Base-by-base conservation (phyloP, 345 rosid genomes). In the Eucalyptus paniculata region DNA sequence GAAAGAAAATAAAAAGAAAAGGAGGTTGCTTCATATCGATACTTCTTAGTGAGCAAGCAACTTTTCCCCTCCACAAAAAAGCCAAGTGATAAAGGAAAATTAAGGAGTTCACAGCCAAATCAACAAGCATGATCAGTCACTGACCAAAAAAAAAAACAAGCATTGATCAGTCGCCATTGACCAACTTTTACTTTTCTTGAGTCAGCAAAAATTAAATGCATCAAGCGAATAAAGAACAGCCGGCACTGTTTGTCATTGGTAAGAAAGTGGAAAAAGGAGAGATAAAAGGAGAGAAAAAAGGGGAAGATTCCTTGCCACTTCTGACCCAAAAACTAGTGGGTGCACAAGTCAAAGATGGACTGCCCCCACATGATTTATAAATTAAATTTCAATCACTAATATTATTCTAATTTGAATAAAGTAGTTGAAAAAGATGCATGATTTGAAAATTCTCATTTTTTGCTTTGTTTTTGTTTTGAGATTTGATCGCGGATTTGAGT, bases 401-500 rank as follows among this genome's bases (percentile, higher is more conserved):
- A 23, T 11, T 37, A 21, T 21, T 21, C 28, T 40, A 11, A 37
- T 21, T 77, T 11, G 14, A 34, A 69, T 12, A 56, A 56, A 56
- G 62, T 24, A 24, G 62, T 56, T 56, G 62, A 56, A 24, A 56
- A 56, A 56, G 30, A 23, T 56, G 62, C 30, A 23, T 56, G 62
- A 19, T 11, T 77, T 11, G 14, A 60, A 60, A 12, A 3, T 60
- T 60, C 67, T 60, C 1, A 3, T 11, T 23, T 56, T 24, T 54
- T 54, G 0, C 8, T 54, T 19, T 53, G 9, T 12, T 28, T 13
- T 62, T 62, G 32, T 62, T 62, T 65, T 65, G 72, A 30, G 37
- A 65, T 65, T 1, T 4, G 3, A 65, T 7, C 17, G 3, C 0
- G 72, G 3, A 14, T 14, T 14, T 1, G 5, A 65, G 37, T n/a